A percentile compares a stretch with the other conserved stretches of the same genome.
phyloP scores from a whole-genome alignment of 83 land plant species.

The Isoetes engelmannii region DNA sequence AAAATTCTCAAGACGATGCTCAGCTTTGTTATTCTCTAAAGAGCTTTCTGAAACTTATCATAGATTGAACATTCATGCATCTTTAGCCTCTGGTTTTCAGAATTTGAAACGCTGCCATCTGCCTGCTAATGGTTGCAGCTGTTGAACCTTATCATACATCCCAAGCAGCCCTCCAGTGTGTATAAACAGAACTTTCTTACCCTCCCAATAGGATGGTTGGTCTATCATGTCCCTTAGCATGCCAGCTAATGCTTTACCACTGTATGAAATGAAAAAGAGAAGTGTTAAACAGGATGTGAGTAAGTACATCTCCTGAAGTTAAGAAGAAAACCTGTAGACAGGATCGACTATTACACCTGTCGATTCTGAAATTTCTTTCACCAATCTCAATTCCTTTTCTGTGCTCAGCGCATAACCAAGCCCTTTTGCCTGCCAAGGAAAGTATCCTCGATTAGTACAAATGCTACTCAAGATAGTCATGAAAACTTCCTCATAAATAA shows the following conservation, averaged over 20 bases:
- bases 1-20: no score
- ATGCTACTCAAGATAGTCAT: not conserved
- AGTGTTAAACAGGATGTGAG: not conserved
- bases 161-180: constrained; percentile 96
- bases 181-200: constrained; percentile 74
- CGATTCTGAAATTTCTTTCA: constrained; percentile 59
- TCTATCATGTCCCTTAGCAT: constrained; percentile 73
- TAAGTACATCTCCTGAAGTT: not conserved
- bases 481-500: not conserved
- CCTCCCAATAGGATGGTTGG: constrained; percentile 80
- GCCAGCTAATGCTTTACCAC: constrained; percentile 81
- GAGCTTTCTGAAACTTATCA: no score
- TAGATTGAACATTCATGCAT: no score
- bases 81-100: not conserved
- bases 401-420: constrained; percentile 90
- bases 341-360: constrained; percentile 92
- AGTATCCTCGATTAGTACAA: not conserved
- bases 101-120: constrained; percentile 44
- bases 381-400: constrained; percentile 68
- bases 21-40: no score
- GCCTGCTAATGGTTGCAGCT: constrained; percentile 51
- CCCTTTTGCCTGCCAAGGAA: constrained; percentile 57
- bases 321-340: constrained; percentile 73
- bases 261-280: constrained; percentile 15
- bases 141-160: constrained; percentile 74